These are phyloP conservation scores for Vitis hybrid DNA, from an alignment of 177 flowering plant genomes.

Conservation along the genomic window DNA sequence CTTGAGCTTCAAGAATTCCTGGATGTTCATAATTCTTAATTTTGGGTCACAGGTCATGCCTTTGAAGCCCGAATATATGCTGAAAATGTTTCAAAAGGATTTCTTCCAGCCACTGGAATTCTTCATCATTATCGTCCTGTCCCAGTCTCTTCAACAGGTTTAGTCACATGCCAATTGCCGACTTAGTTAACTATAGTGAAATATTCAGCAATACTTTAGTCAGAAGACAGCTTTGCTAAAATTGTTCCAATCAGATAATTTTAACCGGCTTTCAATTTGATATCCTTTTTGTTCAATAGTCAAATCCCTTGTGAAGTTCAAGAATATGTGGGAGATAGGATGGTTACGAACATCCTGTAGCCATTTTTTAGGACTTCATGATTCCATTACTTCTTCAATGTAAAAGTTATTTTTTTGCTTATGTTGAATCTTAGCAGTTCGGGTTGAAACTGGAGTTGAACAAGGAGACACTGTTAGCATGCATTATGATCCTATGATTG, in stretches of 20 bases:
- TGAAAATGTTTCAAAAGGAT: slow-evolving; percentile 96
- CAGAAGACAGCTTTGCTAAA: neutral
- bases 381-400: neutral
- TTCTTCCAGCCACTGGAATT: slow-evolving; percentile 96
- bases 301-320: neutral
- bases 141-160: slow-evolving; percentile 72
- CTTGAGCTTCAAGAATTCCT: neutral
- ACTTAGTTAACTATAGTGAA: neutral
- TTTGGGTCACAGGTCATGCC: slow-evolving; percentile 74
- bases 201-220: neutral
- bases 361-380: neutral
- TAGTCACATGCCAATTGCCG: slow-evolving; percentile 4
- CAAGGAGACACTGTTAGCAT: slow-evolving; percentile 92
- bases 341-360: neutral
- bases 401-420: neutral
- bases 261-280: neutral
- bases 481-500: slow-evolving; percentile 99
- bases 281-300: neutral
- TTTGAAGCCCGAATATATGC: slow-evolving; percentile 99
- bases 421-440: slow-evolving; percentile 48
- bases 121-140: slow-evolving; percentile 90
- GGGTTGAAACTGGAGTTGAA: slow-evolving; percentile 96
- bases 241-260: neutral
- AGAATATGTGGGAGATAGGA: neutral
- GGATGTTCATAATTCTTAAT: slow-evolving; percentile 3